Evolutionary conservation across 345 rosid genomes (phyloP), one percentile per base, ranked within the genome.

Genomic region (Eucalyptus victrix): DNA sequence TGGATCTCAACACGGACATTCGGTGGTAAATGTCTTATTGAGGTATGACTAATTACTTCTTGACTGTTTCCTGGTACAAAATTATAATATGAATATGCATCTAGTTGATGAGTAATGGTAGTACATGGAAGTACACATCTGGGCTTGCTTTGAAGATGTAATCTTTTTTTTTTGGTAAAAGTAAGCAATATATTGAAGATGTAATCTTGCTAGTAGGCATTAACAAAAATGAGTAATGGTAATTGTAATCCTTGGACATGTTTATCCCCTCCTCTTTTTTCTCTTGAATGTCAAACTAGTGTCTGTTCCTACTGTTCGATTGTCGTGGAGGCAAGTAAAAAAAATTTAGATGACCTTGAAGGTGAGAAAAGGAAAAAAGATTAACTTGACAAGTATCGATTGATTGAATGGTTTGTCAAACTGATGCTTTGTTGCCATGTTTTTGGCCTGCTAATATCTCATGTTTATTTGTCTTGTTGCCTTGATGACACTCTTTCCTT

Each of bases 1-100:
- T 96, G 99, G 98, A 93, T 96, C 91, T 91, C 96, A 81, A 92
- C 97, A 26, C 95, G 94, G 87, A 92, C 95, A 88, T 93, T 91
- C 58, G 90, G 95, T 87, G 96, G 95, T 88, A 95, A 95, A 88
- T 92, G 91, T 93, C 93, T 94, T 89, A 92, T 94, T 19, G 94
- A 94, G 97, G 99, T 97, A 92, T 42, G 76, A 51, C 26, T 49
- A 62, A 47, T 87, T 19, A 69, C 54, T 83, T 28, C 60, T 65
- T 49, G 42, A 86, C 10, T 56, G 3, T 58, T 65, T 60, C 49
- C 65, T 62, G 6, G 34, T 34, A 44, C 32, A 49, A 81, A 24
- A 51, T 19, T 49, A 47, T 89, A 49, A 85, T 56, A 13, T 44
- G 54, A 40, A 28, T 8, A 28, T 32, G 42, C 81, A 26, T 40